Conservation (phyloP, 371 early-diverging fungal genomes). For the Lichtheimia ramosa region DNA sequence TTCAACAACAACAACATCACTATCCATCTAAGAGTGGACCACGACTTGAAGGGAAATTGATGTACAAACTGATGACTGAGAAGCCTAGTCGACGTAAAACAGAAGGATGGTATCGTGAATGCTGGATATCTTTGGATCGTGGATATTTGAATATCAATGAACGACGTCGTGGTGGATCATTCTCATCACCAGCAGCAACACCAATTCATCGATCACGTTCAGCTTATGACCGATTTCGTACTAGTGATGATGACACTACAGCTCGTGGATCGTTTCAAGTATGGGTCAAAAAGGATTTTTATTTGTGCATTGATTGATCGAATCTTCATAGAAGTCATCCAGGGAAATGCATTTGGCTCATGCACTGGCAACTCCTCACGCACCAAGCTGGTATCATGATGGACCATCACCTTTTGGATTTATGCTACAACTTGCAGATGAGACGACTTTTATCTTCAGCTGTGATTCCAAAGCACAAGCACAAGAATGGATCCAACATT, state of each 20-base stretch:
- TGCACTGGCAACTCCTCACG: constrained; percentile 8
- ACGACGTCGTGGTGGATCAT: neutral
- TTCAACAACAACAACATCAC: too few relatives aligned
- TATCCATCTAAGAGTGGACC: too few relatives aligned
- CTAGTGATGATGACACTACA: neutral
- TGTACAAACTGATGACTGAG: neutral
- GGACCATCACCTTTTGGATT: constrained; percentile 4
- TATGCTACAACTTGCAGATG: constrained; percentile 7
- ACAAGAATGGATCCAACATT: constrained; percentile 24
- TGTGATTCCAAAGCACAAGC: constrained; percentile 5
- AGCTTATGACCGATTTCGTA: neutral
- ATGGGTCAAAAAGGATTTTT: too few relatives aligned
- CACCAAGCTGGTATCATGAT: constrained; percentile 6
- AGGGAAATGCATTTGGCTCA: neutral
- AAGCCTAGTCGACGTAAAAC: neutral
- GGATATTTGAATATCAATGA: constrained; percentile 5
- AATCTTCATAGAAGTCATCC: neutral
- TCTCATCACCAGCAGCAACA: neutral
- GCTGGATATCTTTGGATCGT: neutral
- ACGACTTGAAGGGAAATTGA: neutral
- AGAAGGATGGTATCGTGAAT: constrained; percentile 3
- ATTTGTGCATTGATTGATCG: too few relatives aligned
- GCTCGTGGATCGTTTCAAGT: too few relatives aligned
- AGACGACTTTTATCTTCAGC: constrained; percentile 4
- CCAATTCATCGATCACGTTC: neutral